phyloP scores from a whole-genome alignment of 1,139 yeast species.

The Debaryomycetaceae sp. region DNA sequence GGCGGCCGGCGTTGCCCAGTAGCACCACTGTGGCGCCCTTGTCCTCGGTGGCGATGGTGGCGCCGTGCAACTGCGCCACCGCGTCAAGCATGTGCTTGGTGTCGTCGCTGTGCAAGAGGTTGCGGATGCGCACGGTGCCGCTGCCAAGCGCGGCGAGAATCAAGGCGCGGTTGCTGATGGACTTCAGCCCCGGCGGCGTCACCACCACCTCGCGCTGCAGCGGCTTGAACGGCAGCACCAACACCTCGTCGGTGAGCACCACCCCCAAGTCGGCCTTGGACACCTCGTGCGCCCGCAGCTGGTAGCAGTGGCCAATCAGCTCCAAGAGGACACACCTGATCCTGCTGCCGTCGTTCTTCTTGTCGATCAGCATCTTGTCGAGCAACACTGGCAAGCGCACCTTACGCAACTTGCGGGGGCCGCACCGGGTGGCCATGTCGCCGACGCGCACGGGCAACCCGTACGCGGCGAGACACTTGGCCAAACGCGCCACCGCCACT shows the following conservation, averaged over 20 bases:
- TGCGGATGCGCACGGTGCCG: slow-evolving; percentile 79
- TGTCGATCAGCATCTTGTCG: slow-evolving; percentile 89
- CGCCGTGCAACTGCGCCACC: slow-evolving; percentile 73
- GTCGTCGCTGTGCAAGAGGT: slow-evolving; percentile 90
- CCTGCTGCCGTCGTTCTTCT: slow-evolving; percentile 89
- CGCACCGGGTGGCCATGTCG: slow-evolving; percentile 55
- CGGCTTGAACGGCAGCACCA: slow-evolving; percentile 53
- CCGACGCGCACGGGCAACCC: slow-evolving; percentile 77
- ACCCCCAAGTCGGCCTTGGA: slow-evolving; percentile 76
- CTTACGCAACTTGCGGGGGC: slow-evolving; percentile 56
- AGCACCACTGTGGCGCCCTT: slow-evolving; percentile 87
- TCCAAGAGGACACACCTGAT: slow-evolving; percentile 84
- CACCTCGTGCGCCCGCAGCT: slow-evolving; percentile 81
- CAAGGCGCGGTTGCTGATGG: slow-evolving; percentile 92
- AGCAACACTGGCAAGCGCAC: slow-evolving; percentile 72
- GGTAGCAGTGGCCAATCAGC: slow-evolving; percentile 83
- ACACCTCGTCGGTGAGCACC: slow-evolving; percentile 77
- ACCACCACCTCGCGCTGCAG: slow-evolving; percentile 40
- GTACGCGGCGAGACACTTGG: slow-evolving; percentile 79
- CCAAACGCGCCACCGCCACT: slow-evolving; percentile 87
- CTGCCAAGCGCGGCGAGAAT: slow-evolving; percentile 87
- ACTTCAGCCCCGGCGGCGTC: slow-evolving; percentile 94
- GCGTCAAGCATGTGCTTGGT: slow-evolving; percentile 95
- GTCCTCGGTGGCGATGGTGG: slow-evolving; percentile 73
- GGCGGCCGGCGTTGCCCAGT: slow-evolving; percentile 80